Evolutionary conservation across 1,284 basidiomycete genomes (phyloP).

Genomic region (Heliocybe sulcata): DNA sequence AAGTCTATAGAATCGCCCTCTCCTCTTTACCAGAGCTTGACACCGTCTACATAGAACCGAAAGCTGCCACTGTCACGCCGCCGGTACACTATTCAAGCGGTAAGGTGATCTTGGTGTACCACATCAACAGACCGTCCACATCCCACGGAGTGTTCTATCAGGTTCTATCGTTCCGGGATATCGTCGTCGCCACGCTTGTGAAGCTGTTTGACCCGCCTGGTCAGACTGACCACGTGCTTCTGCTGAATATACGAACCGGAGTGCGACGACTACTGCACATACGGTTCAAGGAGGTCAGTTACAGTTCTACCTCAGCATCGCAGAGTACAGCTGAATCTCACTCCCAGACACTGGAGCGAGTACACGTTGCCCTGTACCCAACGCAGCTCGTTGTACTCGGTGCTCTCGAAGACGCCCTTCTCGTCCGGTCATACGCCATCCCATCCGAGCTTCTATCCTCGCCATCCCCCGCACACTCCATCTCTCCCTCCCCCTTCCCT

Average conservation of each 20-base stretch:
- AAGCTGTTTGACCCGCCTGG: conserved; percentile 14
- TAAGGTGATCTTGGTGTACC: neutral
- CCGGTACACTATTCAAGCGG: neutral
- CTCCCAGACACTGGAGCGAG: conserved; percentile 14
- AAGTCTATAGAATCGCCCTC: neutral
- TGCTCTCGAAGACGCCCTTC: conserved; percentile 1
- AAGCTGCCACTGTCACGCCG: neutral
- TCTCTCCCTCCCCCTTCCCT: neutral
- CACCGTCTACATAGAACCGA: neutral
- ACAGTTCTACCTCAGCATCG: conserved; percentile 3
- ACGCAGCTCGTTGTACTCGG: conserved; percentile 3
- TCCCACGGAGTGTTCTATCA: conserved; percentile 17
- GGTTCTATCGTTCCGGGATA: conserved; percentile 24
- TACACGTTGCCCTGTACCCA: neutral
- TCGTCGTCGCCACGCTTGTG: conserved; percentile 13
- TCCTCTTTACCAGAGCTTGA: neutral
- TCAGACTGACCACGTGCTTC: conserved; percentile 27
- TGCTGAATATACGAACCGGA: conserved; percentile 25
- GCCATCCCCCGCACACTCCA: neutral
- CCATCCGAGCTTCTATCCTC: neutral
- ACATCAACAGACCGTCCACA: conserved; percentile 1
- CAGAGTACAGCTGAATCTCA: too few species aligned
- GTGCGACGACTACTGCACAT: conserved; percentile 23
- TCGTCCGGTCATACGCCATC: neutral
- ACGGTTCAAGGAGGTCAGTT: conserved; percentile 21